phyloP scores from a whole-genome alignment of 306 rosid genomes.

The Fragaria vesca region DNA sequence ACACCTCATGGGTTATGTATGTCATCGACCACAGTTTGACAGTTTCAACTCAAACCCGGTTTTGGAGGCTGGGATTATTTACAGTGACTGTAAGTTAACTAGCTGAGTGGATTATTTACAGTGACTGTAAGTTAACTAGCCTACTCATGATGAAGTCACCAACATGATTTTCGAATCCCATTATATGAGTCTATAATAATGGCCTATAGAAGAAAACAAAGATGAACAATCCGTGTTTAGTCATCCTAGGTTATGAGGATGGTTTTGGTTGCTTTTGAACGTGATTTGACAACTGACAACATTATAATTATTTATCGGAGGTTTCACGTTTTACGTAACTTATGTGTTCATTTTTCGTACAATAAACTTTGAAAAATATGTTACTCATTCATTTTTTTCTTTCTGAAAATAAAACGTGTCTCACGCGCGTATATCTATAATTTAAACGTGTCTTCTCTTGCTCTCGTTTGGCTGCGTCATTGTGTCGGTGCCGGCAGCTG shows the following conservation, averaged over 20 bases:
- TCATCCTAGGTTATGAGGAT: neutral
- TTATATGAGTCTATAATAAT: neutral
- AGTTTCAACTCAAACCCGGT: neutral
- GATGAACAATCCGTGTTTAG: neutral
- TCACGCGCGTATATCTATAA: too few relatives aligned
- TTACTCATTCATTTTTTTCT: rapidly evolving
- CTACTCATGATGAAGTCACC: neutral
- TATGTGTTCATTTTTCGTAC: too few relatives aligned
- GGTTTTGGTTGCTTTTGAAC: too few relatives aligned
- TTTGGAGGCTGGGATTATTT: neutral
- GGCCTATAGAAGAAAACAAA: neutral
- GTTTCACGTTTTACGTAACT: too few relatives aligned
- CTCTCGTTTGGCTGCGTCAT: too few relatives aligned
- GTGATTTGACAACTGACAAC: neutral
- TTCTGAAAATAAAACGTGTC: rapidly evolving
- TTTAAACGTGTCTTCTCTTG: too few relatives aligned
- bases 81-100: constrained; percentile 1
- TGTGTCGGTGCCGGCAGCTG: too few relatives aligned
- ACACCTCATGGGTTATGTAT: neutral
- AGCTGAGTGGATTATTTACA: neutral
- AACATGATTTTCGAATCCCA: constrained; percentile 17
- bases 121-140: neutral
- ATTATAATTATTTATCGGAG: too few relatives aligned
- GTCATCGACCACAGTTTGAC: neutral
- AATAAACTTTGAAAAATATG: too few relatives aligned